Evolutionary conservation across 345 rosid species (phyloP), one percentile per base, ranked within the genome.

Genomic region (Gossypium mustelinum): DNA sequence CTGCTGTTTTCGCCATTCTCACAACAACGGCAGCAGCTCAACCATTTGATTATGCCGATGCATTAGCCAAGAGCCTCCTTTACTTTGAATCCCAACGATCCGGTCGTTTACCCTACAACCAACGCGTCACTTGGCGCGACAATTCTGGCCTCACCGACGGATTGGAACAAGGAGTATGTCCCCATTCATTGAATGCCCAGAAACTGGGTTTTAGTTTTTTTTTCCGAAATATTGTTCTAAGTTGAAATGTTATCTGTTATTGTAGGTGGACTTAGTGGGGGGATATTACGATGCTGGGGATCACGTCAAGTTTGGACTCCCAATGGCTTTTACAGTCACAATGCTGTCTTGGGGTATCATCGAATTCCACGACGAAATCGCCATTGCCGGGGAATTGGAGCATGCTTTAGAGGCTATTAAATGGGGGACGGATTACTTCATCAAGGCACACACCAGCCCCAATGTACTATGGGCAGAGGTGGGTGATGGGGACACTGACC

Each of bases 271-370:
- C 77, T 86, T 94, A 83, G 98, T 94, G 5, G 98, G 98, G 76
- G 98, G 98, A 4, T 94, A 94, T 79, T 90, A 92, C 22, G 98
- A 94, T 20, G 98, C 98, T 17, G 98, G 98, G 2, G 98, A 94
- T 82, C 93, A 94, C 71, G 97, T 94, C 3, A 94, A 94, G 75
- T 94, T 94, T 43, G 98, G 98, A 11, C 87, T 94, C 57, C 98
- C 98, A 61, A 94, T 94, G 98, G 98, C 98, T 2, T 94, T 94
- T 72, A 94, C 98, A 4, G 86, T 94, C 20, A 92, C 98, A 5
- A 92, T 94, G 93, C 85, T 94, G 52, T 91, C 97, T 0, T 94
- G 98, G 98, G 81, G 95, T 73, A 87, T 91, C 39, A 85, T 91
- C 22, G 90, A 92, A 72, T 92, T 85, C 77, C 79, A 89, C 9